Evolutionary conservation across 1,284 basidiomycete species (phyloP), one percentile per base, ranked within the genome.

Genomic region (Trichosporon faecale): DNA sequence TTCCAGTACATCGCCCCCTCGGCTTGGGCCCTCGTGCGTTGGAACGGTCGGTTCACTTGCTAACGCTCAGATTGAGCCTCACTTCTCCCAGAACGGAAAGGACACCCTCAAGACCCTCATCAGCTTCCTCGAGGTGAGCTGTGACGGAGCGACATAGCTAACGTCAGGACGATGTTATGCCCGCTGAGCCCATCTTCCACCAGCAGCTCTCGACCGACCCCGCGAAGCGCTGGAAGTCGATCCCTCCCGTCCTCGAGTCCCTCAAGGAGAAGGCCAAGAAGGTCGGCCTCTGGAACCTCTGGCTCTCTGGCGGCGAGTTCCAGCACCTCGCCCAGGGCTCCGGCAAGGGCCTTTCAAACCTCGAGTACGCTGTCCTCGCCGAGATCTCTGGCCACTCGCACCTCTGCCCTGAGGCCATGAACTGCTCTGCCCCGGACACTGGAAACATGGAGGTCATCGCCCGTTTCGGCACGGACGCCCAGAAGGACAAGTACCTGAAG

Each of bases 371-470:
- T 64, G 91, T 98, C 52, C 96, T 98, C 90, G 95, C 95, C 52
- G 96, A 99, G 84, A 85, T 98, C 71, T 89, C 97, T 76, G 96
- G 95, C 12, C 89, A 94, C 73, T 90, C 91, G 5, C 90, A 90
- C 76, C 85, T 95, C 65, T 91, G 90, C n/a, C 89, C 94, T 35
- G 91, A 97, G 84, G 88, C 88, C 27, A 89, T 92, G 73, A 98
- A 98, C 80, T 98, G 95, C 84, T 89, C 94, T 49, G 95, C 95
- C 5, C 95, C 95, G 25, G 95, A 98, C 83, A 98, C 95, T 2
- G 95, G 95, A 11, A 95, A 95, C 80, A 95, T 95, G 93, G 95
- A 99, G 92, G 95, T 99, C 27, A 87, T 99, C 67, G 96, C 96
- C 60, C 89, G 93, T 70, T 99, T 96, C 83, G 96, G 92, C 37